Base-by-base conservation (phyloP, 164 flowering plant genomes). In the Vitis cinerea region DNA sequence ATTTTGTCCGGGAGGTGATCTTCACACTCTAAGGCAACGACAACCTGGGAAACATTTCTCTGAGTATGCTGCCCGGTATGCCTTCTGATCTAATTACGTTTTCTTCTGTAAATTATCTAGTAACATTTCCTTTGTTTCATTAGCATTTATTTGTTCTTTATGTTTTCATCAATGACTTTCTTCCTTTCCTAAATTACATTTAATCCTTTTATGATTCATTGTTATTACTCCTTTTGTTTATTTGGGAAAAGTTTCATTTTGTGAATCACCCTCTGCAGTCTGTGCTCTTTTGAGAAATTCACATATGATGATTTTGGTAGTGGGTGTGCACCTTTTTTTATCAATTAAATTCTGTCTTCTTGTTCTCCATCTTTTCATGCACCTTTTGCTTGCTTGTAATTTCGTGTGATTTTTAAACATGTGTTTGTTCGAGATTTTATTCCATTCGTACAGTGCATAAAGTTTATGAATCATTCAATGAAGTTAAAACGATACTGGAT, bases 61-160 rank as follows among this genome's bases (percentile, higher is more conserved):
- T 4, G 91, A 87, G 73, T 89, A 89, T 76, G 93, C 93, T 57
- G 91, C 98, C 74, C 64, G 98, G 95, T 91, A 82, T 74, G 85
- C 3, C 57, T 69, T 50, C 17, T 63, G n/a, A 50, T 68, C 61
- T 5, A 10, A 62, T 8, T 10, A 10, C 9, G 7, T 15, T n/a
- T 30, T 61, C 10, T 14, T 37, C 44, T 37, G 44, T 37, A 37
- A 37, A 37, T 37, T 37, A 37, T 37, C 44, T 37, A 37, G 7
- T 37, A 37, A 6, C 44, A 37, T 37, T 13, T 54, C 12, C 15
- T 23, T 59, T 17, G 27, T 9, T 27, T 30, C 2, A 11, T 19
- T 1, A 4, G 12, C 23, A 12, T 8, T 59, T 12, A 3, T 59
- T 30, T n/a, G 17, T 9, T 50, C 56, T 11, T n/a, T 14, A 37